Conservation (phyloP, 192 early-diverging fungal species). For the Backusella luteola region DNA sequence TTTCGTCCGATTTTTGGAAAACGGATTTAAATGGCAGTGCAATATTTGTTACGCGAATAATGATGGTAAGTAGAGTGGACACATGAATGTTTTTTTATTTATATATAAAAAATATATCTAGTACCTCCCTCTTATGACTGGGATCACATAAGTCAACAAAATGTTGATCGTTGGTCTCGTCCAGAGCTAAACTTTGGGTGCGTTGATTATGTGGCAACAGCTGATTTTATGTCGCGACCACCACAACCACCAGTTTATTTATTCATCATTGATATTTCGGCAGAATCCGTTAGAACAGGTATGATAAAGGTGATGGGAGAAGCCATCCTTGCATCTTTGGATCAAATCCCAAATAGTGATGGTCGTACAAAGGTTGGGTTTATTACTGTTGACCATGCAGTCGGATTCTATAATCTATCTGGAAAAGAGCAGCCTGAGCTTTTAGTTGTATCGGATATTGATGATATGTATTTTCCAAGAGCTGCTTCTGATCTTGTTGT, state of each 20-base stretch:
- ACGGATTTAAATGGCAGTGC: conserved; percentile 92
- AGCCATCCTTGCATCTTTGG: conserved; percentile 58
- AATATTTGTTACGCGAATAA: conserved; percentile 82
- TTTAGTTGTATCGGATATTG: conserved; percentile 80
- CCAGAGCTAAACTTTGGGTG: conserved; percentile 84
- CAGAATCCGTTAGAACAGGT: conserved; percentile 67
- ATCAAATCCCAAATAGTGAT: conserved; percentile 72
- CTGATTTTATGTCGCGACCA: conserved; percentile 90
- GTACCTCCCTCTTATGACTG: conserved; percentile 74
- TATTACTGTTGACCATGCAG: conserved; percentile 70
- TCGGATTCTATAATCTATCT: conserved; percentile 79
- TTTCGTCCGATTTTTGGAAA: conserved; percentile 88
- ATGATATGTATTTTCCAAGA: conserved; percentile 74
- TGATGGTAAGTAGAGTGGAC: conserved; percentile 53
- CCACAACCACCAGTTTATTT: conserved; percentile 82
- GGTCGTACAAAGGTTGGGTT: conserved; percentile 74
- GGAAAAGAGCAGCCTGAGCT: conserved; percentile 62
- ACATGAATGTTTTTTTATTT: neutral
- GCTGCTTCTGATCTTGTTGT: conserved; percentile 71
- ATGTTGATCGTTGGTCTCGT: conserved; percentile 79
- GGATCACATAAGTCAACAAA: conserved; percentile 67
- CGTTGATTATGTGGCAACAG: conserved; percentile 91
- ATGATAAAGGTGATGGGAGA: conserved; percentile 50
- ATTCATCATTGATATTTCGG: conserved; percentile 82
- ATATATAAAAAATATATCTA: conserved; percentile 9